These are phyloP conservation scores for Epicoccum nigrum DNA, from an alignment of 2,329 filamentous ascomycete species.

Conservation along the genomic window DNA sequence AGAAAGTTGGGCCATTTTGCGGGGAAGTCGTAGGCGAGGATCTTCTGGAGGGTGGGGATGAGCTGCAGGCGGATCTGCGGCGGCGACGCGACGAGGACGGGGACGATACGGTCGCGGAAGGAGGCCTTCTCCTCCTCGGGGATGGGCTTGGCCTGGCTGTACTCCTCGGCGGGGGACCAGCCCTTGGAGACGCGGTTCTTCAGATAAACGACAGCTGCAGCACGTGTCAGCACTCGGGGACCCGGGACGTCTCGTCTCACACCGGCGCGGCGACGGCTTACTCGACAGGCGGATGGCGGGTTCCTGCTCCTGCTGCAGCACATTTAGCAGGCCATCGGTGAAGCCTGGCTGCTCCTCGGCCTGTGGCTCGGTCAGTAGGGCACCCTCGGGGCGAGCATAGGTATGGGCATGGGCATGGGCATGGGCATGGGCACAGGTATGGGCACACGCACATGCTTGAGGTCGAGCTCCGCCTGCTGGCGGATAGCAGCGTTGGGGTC, in stretches of 20 bases:
- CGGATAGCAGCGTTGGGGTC: slow-evolving; percentile 75
- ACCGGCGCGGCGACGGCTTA: slow-evolving; percentile 52
- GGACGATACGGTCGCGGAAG: slow-evolving; percentile 86
- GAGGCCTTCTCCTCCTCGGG: slow-evolving; percentile 86
- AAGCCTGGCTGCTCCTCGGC: slow-evolving; percentile 91
- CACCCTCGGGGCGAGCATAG: slow-evolving; percentile 18
- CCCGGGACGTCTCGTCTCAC: not conserved
- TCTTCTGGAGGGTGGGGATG: slow-evolving; percentile 91
- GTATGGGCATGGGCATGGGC: slow-evolving; percentile 63
- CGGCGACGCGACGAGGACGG: slow-evolving; percentile 80
- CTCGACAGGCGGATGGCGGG: slow-evolving; percentile 84
- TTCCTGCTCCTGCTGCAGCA: slow-evolving; percentile 88
- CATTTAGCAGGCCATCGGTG: slow-evolving; percentile 86
- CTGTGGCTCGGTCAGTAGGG: slow-evolving; percentile 56
- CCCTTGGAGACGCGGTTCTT: slow-evolving; percentile 96
- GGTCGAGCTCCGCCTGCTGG: slow-evolving; percentile 77
- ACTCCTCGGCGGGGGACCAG: slow-evolving; percentile 81
- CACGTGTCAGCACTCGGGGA: slow-evolving; percentile 30
- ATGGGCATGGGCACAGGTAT: slow-evolving; percentile 62
- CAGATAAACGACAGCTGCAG: slow-evolving; percentile 88
- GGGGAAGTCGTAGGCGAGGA: slow-evolving; percentile 94
- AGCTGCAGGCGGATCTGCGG: slow-evolving; percentile 89
- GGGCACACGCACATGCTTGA: slow-evolving; percentile 72
- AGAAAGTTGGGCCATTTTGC: slow-evolving; percentile 93
- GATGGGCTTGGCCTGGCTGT: slow-evolving; percentile 74